Base-by-base conservation (phyloP, 768 basidiomycete genomes). In the Lentinula lateritia region DNA sequence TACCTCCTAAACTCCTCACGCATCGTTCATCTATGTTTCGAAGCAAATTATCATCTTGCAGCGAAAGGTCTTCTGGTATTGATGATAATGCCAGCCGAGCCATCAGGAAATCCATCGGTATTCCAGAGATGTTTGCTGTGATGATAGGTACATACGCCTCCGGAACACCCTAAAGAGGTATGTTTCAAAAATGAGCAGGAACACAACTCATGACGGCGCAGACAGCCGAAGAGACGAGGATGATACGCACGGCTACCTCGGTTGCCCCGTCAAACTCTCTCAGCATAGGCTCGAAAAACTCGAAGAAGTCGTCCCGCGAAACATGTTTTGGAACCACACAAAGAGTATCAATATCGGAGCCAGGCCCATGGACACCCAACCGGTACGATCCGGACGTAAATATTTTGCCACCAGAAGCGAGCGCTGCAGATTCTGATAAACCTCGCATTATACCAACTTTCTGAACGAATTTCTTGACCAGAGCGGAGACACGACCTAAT, bases 311-410 rank as follows among this genome's bases (percentile, higher is more conserved):
- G 66, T 97, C 95, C 64, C 94, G 83, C 60, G 89, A 90, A 60
- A 98, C 90, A 74, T 98, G 95, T 73, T 95, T 93, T 6, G 97
- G 97, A 41, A 96, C 97, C 39, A 98, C 96, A 70, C 93, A 92
- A 20, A 99, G 77, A n/a, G 95, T 97, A 78, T 99, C 97, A 72
- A 99, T 98, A 83, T 99, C 96, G 53, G 89, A 82, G 3, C 93
- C 91, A 39, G 96, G 97, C 12, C 93, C 93, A 74, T 98, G 97
- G 20, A 98, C 97, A 62, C 97, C 97, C 53, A 99, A 78, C 68
- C 97, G 90, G 80, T 98, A 98, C 56, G 95, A 98, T 45, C 97
- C 97, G 73, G 96, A 99, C 6, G 97, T 98, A 74, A 94, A 99
- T 72, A 99, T 98, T 80, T 98, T 96, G 65, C 95, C 97, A 56